Percentiles rank a stretch among this genome's conserved stretches.
These are phyloP conservation scores for Colletotrichum sp. DNA, from an alignment of 2,329 filamentous ascomycete species.

Conservation along the genomic window DNA sequence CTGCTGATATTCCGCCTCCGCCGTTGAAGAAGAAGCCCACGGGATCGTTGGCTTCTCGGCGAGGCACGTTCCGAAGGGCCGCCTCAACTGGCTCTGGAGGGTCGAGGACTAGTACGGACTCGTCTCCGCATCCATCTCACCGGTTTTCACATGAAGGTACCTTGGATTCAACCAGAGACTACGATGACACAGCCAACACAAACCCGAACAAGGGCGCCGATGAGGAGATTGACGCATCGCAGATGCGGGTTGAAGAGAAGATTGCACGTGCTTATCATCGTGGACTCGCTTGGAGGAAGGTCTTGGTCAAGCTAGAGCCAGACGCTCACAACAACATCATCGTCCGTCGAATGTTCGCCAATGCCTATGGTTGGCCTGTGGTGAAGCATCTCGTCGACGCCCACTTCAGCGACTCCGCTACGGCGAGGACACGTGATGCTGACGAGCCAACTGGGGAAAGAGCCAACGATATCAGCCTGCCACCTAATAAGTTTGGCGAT, in stretches of 20 bases:
- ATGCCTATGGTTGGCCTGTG: constrained; percentile 97
- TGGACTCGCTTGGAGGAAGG: constrained; percentile 93
- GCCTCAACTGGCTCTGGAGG: constrained; percentile 15
- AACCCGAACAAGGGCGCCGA: constrained; percentile 46
- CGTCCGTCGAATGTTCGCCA: constrained; percentile 94
- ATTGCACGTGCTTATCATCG: constrained; percentile 95
- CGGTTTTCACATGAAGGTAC: constrained; percentile 47
- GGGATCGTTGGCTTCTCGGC: constrained; percentile 35
- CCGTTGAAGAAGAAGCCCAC: constrained; percentile 64
- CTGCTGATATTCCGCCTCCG: constrained; percentile 87
- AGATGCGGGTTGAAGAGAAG: constrained; percentile 95
- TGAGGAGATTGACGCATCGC: constrained; percentile 59
- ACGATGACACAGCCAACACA: constrained; percentile 56
- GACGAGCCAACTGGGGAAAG: constrained; percentile 71
- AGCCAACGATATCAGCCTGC: constrained; percentile 63
- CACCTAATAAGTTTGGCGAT: constrained; percentile 66
- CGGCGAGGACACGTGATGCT: constrained; percentile 70
- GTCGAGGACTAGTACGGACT: constrained; percentile 24
- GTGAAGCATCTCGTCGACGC: constrained; percentile 93
- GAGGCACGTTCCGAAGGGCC: constrained; percentile 30
- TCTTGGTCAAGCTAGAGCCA: constrained; percentile 91
- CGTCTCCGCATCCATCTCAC: constrained; percentile 26
- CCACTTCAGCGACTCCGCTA: constrained; percentile 82
- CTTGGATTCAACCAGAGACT: constrained; percentile 50
- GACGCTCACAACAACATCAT: constrained; percentile 99